Evolutionary conservation across 805 yeast genomes (phyloP).

Genomic region (Zygosaccharomyces pseudorouxii): DNA sequence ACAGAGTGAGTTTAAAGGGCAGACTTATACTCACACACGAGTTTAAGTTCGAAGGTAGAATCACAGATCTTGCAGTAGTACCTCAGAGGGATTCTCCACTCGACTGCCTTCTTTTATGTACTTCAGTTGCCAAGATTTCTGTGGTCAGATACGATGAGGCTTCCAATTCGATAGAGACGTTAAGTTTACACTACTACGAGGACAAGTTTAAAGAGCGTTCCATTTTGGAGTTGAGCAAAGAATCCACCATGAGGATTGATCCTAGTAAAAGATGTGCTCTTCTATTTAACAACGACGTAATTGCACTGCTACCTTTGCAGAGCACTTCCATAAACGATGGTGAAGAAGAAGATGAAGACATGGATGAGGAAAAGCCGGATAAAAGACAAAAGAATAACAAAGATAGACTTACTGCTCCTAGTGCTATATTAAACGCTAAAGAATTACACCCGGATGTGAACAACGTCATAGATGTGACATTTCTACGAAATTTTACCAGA

Average conservation of each 20-base stretch:
- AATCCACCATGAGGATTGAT: constrained; percentile 52
- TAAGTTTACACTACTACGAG: constrained; percentile 84
- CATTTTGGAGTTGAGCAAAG: constrained; percentile 30
- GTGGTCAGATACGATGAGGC: constrained; percentile 64
- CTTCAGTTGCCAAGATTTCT: constrained; percentile 73
- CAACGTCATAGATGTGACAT: constrained; percentile 66
- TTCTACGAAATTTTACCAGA: constrained; percentile 67
- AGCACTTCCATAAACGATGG: constrained; percentile 42
- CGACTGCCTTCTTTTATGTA: constrained; percentile 62
- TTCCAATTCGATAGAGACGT: constrained; percentile 55
- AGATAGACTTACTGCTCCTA: constrained; percentile 28
- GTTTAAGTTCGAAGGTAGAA: constrained; percentile 64
- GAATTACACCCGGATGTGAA: constrained; percentile 52
- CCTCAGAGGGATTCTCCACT: constrained; percentile 45
- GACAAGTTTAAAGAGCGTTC: constrained; percentile 51
- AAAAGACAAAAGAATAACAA: constrained; percentile 12
- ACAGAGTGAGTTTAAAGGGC: constrained; percentile 18
- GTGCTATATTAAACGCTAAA: constrained; percentile 55
- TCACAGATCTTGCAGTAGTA: constrained; percentile 52
- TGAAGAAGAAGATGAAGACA: constrained; percentile 23
- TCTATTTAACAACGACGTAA: constrained; percentile 57
- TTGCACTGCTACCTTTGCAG: constrained; percentile 67
- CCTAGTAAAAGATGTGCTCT: constrained; percentile 55
- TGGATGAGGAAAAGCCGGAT: constrained; percentile 14
- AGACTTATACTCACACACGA: constrained; percentile 49